Evolutionary conservation across 2,329 filamentous ascomycete species (phyloP).

Genomic region (Thielaviopsis euricoi): DNA sequence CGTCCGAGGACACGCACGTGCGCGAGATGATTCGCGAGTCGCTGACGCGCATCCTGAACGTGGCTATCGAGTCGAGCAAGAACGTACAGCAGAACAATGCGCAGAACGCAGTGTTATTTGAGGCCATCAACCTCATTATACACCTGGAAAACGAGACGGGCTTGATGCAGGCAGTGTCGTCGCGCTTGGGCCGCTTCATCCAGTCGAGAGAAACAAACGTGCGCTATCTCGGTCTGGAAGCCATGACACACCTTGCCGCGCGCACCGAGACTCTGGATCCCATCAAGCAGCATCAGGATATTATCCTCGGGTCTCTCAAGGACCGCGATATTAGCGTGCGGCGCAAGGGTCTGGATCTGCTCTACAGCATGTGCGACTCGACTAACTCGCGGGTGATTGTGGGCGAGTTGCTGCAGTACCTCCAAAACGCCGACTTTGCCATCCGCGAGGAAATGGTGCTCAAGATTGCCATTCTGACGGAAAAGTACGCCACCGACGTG

Average conservation of each 20-base stretch:
- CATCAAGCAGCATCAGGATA: conserved; percentile 94
- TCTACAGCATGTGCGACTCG: conserved; percentile 99
- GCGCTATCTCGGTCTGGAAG: conserved; percentile 84
- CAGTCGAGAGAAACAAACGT: conserved; percentile 95
- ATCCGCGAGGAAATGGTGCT: conserved; percentile 98
- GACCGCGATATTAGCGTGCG: conserved; percentile 95
- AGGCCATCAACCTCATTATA: conserved; percentile 96
- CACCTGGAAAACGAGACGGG: conserved; percentile 90
- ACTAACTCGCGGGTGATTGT: conserved; percentile 91
- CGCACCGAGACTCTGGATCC: conserved; percentile 86
- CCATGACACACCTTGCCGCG: conserved; percentile 94
- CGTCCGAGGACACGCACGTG: conserved; percentile 90
- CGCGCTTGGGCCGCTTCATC: conserved; percentile 83
- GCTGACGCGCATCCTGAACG: conserved; percentile 75
- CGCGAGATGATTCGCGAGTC: conserved; percentile 85
- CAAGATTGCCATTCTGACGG: conserved; percentile 94
- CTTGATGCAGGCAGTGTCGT: conserved; percentile 90
- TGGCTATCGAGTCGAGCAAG: conserved; percentile 85
- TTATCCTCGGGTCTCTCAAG: conserved; percentile 85
- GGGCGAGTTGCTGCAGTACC: conserved; percentile 78
- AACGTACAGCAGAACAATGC: conserved; percentile 99
- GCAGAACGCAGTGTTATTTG: conserved; percentile 92
- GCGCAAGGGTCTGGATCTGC: conserved; percentile 81
- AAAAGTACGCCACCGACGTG: conserved; percentile 95
- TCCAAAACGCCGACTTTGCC: conserved; percentile 92